Base-by-base conservation (phyloP, 306 rosid species). In the Vachellia pachyceras region DNA sequence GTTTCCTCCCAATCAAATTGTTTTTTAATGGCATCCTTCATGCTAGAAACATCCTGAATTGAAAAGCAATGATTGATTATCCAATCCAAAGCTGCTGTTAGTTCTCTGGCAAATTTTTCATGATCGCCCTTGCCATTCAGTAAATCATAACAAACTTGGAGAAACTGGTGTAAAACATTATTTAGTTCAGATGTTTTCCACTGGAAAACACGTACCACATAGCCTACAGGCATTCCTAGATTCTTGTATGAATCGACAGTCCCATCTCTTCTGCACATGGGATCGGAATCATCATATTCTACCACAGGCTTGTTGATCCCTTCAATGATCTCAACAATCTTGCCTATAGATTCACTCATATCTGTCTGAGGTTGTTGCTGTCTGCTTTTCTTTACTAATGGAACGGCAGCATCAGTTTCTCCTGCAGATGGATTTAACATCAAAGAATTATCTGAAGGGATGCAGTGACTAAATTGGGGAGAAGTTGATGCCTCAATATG, bases 31-130 rank as follows among this genome's bases (percentile, higher is more conserved):
- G 87, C 87, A 54, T 89, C 90, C 85, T 79, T 90, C 88, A 89
- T 87, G 79, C 87, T 85, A 9, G 94, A 89, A 89, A 89, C 92
- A 80, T 90, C 94, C 84, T 90, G 92, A 40, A 87, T 88, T 14
- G 92, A 89, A 80, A 89, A 89, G 79, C 92, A 90, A 83, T 90
- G 92, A 61, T 90, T 90, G 77, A 90, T 63, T 50, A 89, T 89
- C 94, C 94, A 90, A 76, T 90, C 92, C 88, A 90, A 79, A 63
- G 94, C 84, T 29, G 72, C 25, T 50, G 85, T 87, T 54, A 90
- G 55, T 57, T 82, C 90, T 75, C 73, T 69, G 7, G 81, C 25
- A 69, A 90, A 85, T 46, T 72, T 82, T 23, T 75, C 85, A 52
- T 89, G 33, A 66, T 80, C 81, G 35, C 80, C 83, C 86, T 78